These are phyloP conservation scores for Phlyctochytrium arcticum DNA, from an alignment of 192 early-diverging fungal species.

Conservation along the genomic window DNA sequence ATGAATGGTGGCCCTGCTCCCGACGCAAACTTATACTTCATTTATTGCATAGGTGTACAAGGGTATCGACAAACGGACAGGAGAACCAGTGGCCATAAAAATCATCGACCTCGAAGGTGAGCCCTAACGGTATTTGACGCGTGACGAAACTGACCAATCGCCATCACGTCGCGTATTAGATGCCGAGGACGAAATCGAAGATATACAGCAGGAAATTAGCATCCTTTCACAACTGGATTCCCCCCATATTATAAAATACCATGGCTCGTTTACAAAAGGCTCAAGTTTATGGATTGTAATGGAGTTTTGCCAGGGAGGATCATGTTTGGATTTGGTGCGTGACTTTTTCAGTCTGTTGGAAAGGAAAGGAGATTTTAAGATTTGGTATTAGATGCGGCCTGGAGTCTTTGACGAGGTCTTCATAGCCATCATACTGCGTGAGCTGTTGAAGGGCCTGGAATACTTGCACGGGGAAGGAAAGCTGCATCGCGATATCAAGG, in stretches of 20 bases:
- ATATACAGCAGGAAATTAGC: constrained; percentile 96
- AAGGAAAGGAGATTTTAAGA: no score
- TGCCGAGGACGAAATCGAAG: constrained; percentile 97
- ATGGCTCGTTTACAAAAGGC: constrained; percentile 85
- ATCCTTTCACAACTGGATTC: constrained; percentile 93
- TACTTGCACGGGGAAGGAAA: constrained; percentile 91
- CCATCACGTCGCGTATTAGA: no score
- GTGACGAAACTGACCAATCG: no score
- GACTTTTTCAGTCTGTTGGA: no score
- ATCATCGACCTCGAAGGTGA: constrained; percentile 88
- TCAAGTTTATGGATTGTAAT: constrained; percentile 97
- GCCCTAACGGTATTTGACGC: no score
- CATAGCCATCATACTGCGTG: constrained; percentile 88
- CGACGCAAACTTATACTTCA: neutral
- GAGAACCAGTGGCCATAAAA: constrained; percentile 88
- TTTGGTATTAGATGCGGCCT: constrained; percentile 70
- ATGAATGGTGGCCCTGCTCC: neutral
- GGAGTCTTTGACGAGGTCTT: constrained; percentile 79
- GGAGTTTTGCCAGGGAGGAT: constrained; percentile 95
- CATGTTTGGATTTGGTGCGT: constrained; percentile 84
- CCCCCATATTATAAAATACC: constrained; percentile 82
- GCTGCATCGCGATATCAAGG: constrained; percentile 85
- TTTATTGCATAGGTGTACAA: constrained; percentile 30
- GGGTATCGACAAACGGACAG: constrained; percentile 63
- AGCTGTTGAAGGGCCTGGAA: constrained; percentile 84